phyloP scores from a whole-genome alignment of 352 stramenopile species.

The Phytophthora fragariae region DNA sequence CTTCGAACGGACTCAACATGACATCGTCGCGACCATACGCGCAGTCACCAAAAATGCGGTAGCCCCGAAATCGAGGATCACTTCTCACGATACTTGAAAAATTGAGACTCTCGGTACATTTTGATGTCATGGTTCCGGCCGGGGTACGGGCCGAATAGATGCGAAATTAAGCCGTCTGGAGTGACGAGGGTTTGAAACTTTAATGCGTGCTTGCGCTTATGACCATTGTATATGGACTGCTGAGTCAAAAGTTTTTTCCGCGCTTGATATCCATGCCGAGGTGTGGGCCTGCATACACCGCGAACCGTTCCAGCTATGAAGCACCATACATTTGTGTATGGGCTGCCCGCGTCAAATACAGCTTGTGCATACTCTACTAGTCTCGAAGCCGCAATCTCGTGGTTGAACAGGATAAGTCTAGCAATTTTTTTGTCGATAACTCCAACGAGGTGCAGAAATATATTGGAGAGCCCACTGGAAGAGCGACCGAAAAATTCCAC shows the following conservation, averaged over 20 bases:
- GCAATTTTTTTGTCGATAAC: no score
- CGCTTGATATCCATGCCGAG: background rate
- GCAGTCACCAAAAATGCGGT: constrained; percentile 3
- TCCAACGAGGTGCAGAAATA: no score
- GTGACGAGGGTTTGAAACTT: constrained; percentile 5
- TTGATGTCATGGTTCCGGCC: constrained; percentile 9
- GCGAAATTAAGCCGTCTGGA: constrained; percentile 8
- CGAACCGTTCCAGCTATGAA: constrained; percentile 7
- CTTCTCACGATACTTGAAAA: background rate
- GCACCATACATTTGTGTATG: constrained; percentile 5
- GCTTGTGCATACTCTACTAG: constrained; percentile 3
- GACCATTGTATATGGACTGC: constrained; percentile 4
- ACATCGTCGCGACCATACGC: constrained; percentile 4
- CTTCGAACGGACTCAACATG: background rate
- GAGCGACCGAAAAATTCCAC: no score
- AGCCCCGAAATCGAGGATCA: background rate
- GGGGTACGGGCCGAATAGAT: background rate
- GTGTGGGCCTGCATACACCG: background rate
- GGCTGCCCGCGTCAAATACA: background rate
- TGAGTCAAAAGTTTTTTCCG: background rate
- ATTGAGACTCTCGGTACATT: constrained; percentile 1
- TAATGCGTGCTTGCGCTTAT: background rate
- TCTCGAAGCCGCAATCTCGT: no score
- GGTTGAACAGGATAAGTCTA: no score
- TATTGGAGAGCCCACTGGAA: no score